A percentile compares a stretch with the other conserved stretches of the same genome.
These are phyloP conservation scores for Usnea hakonensis DNA, from an alignment of 495 filamentous ascomycete genomes.

Conservation along the genomic window DNA sequence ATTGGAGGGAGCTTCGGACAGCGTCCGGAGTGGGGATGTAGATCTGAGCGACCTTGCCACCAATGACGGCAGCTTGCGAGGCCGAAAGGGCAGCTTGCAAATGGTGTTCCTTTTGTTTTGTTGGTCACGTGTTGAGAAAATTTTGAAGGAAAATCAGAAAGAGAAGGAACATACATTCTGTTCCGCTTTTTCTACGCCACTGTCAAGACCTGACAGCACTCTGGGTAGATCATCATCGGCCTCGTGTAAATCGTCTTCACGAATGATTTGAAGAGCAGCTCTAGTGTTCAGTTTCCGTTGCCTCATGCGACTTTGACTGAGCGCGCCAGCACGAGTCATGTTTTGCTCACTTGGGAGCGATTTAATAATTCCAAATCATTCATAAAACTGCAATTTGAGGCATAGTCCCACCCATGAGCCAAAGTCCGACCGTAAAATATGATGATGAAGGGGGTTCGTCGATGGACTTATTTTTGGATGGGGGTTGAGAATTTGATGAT, in stretches of 20 bases:
- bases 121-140: constrained; percentile 21
- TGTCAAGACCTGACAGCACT: constrained; percentile 3
- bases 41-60: constrained; percentile 62
- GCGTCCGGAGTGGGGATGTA: constrained; percentile 87
- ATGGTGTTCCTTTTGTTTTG: constrained; percentile 70
- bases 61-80: constrained; percentile 53
- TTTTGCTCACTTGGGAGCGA: not conserved
- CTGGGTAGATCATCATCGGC: constrained; percentile 2
- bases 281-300: constrained; percentile 1
- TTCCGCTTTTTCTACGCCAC: constrained; percentile 2
- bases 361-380: not conserved
- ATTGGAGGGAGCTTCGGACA: constrained; percentile 62
- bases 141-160: constrained; percentile 7
- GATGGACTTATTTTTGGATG: not conserved
- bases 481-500: not conserved
- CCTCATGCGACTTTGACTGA: constrained; percentile 1
- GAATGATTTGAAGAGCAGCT: not conserved
- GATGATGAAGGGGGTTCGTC: not conserved
- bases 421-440: constrained; percentile 2
- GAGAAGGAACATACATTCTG: not conserved
- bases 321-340: constrained; percentile 2
- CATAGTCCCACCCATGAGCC: not conserved
- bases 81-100: constrained; percentile 85
- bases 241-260: constrained; percentile 1
- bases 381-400: not conserved